These are phyloP conservation scores for Rhipidocladum racemiflorum DNA, from an alignment of 176 grass and related monocot genomes.

Conservation along the genomic window DNA sequence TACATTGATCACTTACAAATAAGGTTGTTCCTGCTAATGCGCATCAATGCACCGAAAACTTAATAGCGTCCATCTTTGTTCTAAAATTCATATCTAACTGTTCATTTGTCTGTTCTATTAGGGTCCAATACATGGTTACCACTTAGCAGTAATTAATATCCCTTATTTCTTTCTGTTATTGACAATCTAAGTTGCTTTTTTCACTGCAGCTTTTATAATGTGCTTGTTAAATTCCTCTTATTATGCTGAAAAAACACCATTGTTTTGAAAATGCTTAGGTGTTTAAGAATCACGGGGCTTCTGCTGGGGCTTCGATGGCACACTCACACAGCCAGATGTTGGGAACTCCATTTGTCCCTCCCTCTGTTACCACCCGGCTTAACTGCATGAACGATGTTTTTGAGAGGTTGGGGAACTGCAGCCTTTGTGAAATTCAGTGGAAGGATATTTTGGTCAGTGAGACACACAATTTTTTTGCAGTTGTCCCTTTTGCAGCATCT, in stretches of 20 bases:
- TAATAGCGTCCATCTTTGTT: neutral
- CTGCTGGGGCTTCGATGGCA: slow-evolving; percentile 90
- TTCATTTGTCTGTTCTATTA: neutral
- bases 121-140: neutral
- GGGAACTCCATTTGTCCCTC: slow-evolving; percentile 83
- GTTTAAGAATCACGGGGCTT: slow-evolving; percentile 91
- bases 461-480: slow-evolving; percentile 60
- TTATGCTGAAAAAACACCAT: neutral
- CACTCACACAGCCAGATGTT: slow-evolving; percentile 96
- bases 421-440: slow-evolving; percentile 57
- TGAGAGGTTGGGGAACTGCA: slow-evolving; percentile 62
- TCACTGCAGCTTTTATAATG: neutral
- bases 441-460: slow-evolving; percentile 62
- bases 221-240: neutral
- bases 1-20: neutral
- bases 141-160: neutral
- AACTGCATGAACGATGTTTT: slow-evolving; percentile 67
- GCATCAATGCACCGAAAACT: neutral
- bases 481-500: slow-evolving; percentile 85
- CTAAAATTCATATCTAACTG: neutral
- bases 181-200: neutral
- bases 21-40: neutral
- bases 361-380: slow-evolving; percentile 61
- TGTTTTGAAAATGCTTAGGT: slow-evolving; percentile 44
- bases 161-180: slow-evolving; percentile 6